Evolutionary conservation across 1,139 yeast species (phyloP).

Genomic region (Citeromyces hawaiiensis): DNA sequence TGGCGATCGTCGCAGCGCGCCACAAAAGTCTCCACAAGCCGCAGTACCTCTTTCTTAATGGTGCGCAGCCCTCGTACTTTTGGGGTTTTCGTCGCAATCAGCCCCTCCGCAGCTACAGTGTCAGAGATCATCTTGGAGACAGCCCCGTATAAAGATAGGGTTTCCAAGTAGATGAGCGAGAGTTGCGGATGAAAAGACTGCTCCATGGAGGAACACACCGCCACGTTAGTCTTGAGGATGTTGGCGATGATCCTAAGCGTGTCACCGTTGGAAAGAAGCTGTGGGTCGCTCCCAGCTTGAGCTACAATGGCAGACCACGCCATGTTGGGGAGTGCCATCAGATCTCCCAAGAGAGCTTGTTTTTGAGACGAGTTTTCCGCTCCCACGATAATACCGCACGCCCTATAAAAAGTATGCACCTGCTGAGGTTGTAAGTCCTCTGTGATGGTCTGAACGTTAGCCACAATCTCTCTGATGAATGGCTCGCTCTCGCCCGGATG

Average conservation of each 20-base stretch:
- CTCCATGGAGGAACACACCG: slow-evolving; percentile 88
- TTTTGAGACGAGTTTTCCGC: slow-evolving; percentile 54
- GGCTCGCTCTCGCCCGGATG: slow-evolving; percentile 88
- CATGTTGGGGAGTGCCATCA: slow-evolving; percentile 85
- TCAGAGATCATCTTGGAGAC: slow-evolving; percentile 83
- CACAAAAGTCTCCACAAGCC: slow-evolving; percentile 79
- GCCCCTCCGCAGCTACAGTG: slow-evolving; percentile 66
- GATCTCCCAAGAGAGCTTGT: slow-evolving; percentile 59
- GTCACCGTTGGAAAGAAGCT: slow-evolving; percentile 67
- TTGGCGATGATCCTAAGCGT: slow-evolving; percentile 88
- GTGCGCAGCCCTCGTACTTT: slow-evolving; percentile 92
- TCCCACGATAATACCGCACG: slow-evolving; percentile 87
- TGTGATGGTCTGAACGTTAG: slow-evolving; percentile 72
- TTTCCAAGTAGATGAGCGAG: slow-evolving; percentile 75
- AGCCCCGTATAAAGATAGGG: slow-evolving; percentile 82
- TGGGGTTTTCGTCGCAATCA: slow-evolving; percentile 89
- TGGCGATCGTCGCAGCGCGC: slow-evolving; percentile 79
- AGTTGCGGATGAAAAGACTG: slow-evolving; percentile 85
- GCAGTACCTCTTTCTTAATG: slow-evolving; percentile 86
- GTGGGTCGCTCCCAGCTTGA: slow-evolving; percentile 85
- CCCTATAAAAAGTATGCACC: slow-evolving; percentile 94
- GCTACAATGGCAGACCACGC: slow-evolving; percentile 89
- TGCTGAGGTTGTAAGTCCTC: slow-evolving; percentile 94
- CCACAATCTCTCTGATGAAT: slow-evolving; percentile 80
- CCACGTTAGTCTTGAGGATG: slow-evolving; percentile 85